Evolutionary conservation across 768 basidiomycete species (phyloP), one percentile per base, ranked within the genome.

Genomic region (Trametes villosa): DNA sequence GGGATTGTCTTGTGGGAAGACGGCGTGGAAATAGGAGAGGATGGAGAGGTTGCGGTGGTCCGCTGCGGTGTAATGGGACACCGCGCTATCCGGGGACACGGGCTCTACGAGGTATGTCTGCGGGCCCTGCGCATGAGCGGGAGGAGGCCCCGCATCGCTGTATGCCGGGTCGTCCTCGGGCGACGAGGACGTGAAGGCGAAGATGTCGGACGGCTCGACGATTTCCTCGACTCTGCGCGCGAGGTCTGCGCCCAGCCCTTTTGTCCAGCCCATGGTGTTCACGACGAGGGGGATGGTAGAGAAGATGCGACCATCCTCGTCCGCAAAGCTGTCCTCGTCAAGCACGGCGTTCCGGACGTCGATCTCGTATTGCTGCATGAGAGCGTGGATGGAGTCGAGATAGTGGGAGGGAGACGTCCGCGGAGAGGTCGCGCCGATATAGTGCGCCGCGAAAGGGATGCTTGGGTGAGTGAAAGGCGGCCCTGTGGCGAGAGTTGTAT

Each of bases 181-280:
- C 13, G 42, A 13, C 22, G 44, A 26, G 13, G 40, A 27, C 3
- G 57, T 54, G n/a, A 87, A 72, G 38, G 82, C 78, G 74, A 84
- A 92, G 24, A 89, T 73, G 57, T 84, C 76, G 0, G 85, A 84
- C 0, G 92, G 84, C 24, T 82, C 78, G 5, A 86, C 75, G 33
- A 86, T 75, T 11, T 82, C 82, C 65, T 95, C 88, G 48, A 99
- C 88, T 62, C 83, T 83, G 15, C 70, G 71, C 2, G 86, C 83
- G 12, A 98, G 75, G 66, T 96, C 92, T 17, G 86, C 88, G 3
- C 96, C 96, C 3, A 97, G 84, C 8, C 96, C 96, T 71, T 96
- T 98, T 6, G 84, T 84, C 96, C 96, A 99, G 2, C 96, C 96
- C 86, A 96, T 96, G 0, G 92, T 98, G 71, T 98, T 99, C 53